These are phyloP conservation scores for Rhododendron griersonianum DNA, from an alignment of 148 eudicot species.

Conservation along the genomic window DNA sequence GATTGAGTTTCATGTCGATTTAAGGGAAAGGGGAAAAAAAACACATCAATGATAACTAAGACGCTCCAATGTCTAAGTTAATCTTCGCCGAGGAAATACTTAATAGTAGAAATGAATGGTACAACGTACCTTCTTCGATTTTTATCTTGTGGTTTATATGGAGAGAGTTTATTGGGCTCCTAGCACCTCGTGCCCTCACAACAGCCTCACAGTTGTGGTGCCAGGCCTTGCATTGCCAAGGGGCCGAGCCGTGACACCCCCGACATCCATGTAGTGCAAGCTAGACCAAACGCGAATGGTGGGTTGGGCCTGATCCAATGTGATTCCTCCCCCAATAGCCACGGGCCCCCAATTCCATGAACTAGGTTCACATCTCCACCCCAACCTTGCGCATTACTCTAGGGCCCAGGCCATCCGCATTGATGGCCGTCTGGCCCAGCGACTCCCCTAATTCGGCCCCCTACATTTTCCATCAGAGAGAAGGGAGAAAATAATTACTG, in stretches of 20 bases:
- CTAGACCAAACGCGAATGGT: background rate
- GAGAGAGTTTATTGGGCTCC: background rate
- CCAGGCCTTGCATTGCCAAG: too few species aligned
- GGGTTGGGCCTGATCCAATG: background rate
- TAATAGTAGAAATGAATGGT: background rate
- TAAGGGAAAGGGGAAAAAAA: too few species aligned
- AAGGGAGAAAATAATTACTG: too few species aligned
- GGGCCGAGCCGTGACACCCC: too few species aligned
- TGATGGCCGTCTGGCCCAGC: background rate
- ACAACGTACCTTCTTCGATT: background rate
- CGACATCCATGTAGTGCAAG: too few species aligned
- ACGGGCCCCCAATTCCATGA: background rate
- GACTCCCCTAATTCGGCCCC: background rate
- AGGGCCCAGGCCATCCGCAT: background rate
- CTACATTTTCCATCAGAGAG: background rate
- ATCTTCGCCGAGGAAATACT: too few species aligned
- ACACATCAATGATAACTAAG: too few species aligned
- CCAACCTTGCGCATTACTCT: too few species aligned
- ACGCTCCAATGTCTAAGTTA: background rate
- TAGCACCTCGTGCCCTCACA: background rate
- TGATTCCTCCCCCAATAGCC: background rate
- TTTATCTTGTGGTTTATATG: background rate
- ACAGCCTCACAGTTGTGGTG: too few species aligned
- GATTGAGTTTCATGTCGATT: too few species aligned
- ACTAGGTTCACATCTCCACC: background rate